Percentiles rank a stretch among this genome's conserved stretches.
Conservation (phyloP, 768 basidiomycete genomes). For the Pisolithus tinctorius region DNA sequence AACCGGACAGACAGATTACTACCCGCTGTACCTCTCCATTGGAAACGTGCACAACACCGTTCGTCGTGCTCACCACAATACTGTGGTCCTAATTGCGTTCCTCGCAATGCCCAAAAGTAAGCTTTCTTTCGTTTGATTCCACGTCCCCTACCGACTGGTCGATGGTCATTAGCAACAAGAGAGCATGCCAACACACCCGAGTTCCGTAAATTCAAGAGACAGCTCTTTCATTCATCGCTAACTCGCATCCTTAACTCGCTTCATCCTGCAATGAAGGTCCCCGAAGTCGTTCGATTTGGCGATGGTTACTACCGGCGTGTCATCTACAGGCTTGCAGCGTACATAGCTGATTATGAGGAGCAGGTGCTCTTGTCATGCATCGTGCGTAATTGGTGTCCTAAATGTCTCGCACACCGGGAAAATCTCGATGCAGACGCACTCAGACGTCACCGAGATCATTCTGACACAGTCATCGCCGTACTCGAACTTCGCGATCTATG, state of each 20-base stretch:
- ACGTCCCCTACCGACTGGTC: not conserved
- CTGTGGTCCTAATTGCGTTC: slow-evolving; percentile 21
- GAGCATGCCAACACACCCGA: no score
- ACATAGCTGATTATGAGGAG: slow-evolving; percentile 17
- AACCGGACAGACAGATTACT: slow-evolving; percentile 3
- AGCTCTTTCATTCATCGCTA: slow-evolving; percentile 16
- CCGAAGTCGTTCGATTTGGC: slow-evolving; percentile 9
- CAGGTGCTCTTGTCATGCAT: no score
- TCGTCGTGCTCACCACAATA: not conserved
- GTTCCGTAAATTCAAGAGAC: slow-evolving; percentile 14
- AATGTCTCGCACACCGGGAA: no score
- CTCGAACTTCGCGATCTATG: no score
- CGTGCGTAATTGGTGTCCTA: no score
- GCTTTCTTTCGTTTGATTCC: not conserved
- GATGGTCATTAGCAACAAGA: no score
- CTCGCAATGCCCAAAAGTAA: slow-evolving; percentile 26
- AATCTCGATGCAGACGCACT: no score
- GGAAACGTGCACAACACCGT: slow-evolving; percentile 6
- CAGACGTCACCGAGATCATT: no score
- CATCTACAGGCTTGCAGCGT: slow-evolving; percentile 15
- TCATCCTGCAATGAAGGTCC: slow-evolving; percentile 8
- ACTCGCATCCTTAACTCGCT: slow-evolving; percentile 9
- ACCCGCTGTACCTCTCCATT: slow-evolving; percentile 6
- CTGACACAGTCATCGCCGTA: no score
- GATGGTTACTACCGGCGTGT: slow-evolving; percentile 13